Base-by-base conservation (phyloP, 768 basidiomycete species). In the Porphyrellus cyaneotinctus region DNA sequence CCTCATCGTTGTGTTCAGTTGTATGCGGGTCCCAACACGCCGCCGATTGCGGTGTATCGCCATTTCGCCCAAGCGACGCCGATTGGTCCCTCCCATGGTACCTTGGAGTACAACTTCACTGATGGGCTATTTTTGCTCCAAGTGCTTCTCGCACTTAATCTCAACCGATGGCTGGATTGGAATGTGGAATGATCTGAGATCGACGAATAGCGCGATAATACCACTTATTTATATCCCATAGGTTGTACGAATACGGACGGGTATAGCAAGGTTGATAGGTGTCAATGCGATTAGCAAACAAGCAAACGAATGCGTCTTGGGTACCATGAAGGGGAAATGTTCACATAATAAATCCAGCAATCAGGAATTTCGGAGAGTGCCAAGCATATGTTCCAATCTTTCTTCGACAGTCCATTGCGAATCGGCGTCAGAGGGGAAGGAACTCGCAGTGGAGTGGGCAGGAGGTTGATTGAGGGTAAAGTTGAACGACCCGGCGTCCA, bases 401-500 rank as follows among this genome's bases (percentile, higher is more conserved):
- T 91, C 88, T 67, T 91, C 88, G 9, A 88, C 79, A 20, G 84
- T 84, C 82, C 84, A 85, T 54, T 82, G 75, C 50, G 75, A 70
- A 48, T 86, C 83, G 56, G 78, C 70, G 38, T 80, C 82, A 28
- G 88, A 83, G 55, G 84, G 74, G 36, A 75, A 46, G 18, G 87
- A 87, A 36, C 81, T 83, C 24, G 86, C 74, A 17, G 78, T 70
- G 18, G 88, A 85, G 58, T 83, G 84, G 47, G 74, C 72, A 70
- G 73, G 64, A 32, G 58, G 52, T 47, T 65, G 58, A 58, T 74
- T 69, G 13, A 83, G 79, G 33, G 77, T 64, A 64, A 91, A 82
- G 64, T 91, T 91, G 75, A 91, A 91, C 33, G 89, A 86, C 42
- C 88, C 91, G 37, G 88, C 77, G 58, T 93, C 91, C 74, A 83